Evolutionary conservation across 2,329 filamentous ascomycete genomes (phyloP).

Genomic region (Botryotinia convoluta): DNA sequence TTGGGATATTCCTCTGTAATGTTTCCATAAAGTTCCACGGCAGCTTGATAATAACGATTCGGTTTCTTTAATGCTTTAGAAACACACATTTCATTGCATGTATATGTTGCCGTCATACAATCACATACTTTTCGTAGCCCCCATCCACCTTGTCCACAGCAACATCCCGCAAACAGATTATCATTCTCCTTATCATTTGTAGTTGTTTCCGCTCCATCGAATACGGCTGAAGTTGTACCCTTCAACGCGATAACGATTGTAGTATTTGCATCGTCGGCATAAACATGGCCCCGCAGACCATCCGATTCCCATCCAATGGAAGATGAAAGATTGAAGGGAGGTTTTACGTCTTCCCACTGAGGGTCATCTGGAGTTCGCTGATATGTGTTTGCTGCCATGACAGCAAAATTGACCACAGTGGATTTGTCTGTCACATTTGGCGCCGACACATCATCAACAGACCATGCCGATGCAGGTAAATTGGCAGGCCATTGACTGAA

Average conservation of each 20-base stretch:
- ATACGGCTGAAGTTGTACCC: constrained; percentile 81
- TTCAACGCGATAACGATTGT: constrained; percentile 90
- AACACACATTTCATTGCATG: constrained; percentile 88
- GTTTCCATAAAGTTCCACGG: constrained; percentile 84
- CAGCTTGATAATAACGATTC: constrained; percentile 85
- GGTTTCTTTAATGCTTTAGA: constrained; percentile 69
- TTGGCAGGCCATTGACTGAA: constrained; percentile 7
- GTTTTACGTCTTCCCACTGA: constrained; percentile 77
- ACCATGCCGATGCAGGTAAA: constrained; percentile 17
- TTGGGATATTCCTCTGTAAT: constrained; percentile 82
- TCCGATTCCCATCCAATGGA: constrained; percentile 91
- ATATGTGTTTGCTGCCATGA: constrained; percentile 86
- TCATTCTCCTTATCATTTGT: constrained; percentile 96
- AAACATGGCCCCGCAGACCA: constrained; percentile 86
- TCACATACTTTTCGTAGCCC: constrained; percentile 88
- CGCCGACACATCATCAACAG: constrained; percentile 49
- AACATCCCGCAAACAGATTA: constrained; percentile 95
- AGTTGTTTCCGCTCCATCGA: constrained; percentile 91
- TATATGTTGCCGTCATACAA: constrained; percentile 73
- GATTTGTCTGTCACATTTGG: constrained; percentile 82
- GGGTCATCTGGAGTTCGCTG: constrained; percentile 65
- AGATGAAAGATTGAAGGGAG: constrained; percentile 64
- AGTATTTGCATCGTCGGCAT: constrained; percentile 76
- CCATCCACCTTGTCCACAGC: constrained; percentile 86
- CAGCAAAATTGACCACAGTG: constrained; percentile 76